phyloP scores from a whole-genome alignment of 2,329 filamentous ascomycete genomes.

The Didymella arachidicola region DNA sequence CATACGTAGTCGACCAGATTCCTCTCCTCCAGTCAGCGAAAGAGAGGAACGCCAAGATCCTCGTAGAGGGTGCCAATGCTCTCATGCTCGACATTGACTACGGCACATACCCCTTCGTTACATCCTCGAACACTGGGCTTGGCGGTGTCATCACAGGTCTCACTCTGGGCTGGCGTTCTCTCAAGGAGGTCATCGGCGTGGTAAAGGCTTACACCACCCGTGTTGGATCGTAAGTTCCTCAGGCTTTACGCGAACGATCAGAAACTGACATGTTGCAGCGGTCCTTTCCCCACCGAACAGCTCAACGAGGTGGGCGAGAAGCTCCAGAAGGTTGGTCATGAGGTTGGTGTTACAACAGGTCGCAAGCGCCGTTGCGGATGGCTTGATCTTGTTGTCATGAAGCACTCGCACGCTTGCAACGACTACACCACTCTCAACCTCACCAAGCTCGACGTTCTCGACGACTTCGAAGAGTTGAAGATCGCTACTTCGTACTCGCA shows the following conservation, averaged over 20 bases:
- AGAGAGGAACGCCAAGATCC: slow-evolving; percentile 64
- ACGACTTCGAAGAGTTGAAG: slow-evolving; percentile 77
- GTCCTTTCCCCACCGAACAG: slow-evolving; percentile 74
- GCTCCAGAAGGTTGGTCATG: slow-evolving; percentile 63
- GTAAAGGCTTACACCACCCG: slow-evolving; percentile 74
- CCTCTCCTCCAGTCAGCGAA: slow-evolving; percentile 70
- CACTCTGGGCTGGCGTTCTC: slow-evolving; percentile 66
- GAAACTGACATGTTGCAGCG: slow-evolving; percentile 53
- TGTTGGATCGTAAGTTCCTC: slow-evolving; percentile 53
- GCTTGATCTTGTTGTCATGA: slow-evolving; percentile 73
- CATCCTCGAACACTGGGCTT: slow-evolving; percentile 66
- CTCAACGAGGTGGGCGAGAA: slow-evolving; percentile 64
- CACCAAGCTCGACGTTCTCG: slow-evolving; percentile 74
- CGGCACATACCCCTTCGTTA: slow-evolving; percentile 67
- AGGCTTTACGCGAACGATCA: neutral
- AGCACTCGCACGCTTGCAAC: slow-evolving; percentile 71
- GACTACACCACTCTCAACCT: slow-evolving; percentile 71
- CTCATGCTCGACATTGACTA: slow-evolving; percentile 71
- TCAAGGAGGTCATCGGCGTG: slow-evolving; percentile 70
- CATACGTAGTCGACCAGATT: slow-evolving; percentile 72
- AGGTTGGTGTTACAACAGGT: slow-evolving; percentile 66
- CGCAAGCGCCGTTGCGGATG: slow-evolving; percentile 69
- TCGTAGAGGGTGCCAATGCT: slow-evolving; percentile 74
- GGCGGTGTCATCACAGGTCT: slow-evolving; percentile 71
- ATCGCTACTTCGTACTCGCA: slow-evolving; percentile 74